Evolutionary conservation across 2,329 filamentous ascomycete species (phyloP).

Genomic region (Fusarium tupiense): DNA sequence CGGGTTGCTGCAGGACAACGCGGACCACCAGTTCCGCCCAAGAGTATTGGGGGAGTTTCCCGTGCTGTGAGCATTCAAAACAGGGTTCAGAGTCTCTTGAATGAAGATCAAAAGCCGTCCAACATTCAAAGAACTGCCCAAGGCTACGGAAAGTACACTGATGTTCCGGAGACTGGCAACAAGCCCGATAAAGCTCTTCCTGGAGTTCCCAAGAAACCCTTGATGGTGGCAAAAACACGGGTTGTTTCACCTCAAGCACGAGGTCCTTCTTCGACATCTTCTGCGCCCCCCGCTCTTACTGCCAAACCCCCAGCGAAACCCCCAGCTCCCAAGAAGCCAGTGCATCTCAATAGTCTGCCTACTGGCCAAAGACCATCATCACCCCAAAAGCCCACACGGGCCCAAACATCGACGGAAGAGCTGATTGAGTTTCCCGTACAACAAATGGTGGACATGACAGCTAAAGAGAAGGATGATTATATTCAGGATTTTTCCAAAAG

Average conservation of each 20-base stretch:
- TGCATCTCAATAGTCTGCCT: slow-evolving; percentile 66
- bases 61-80: slow-evolving; percentile 89
- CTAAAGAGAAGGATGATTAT: slow-evolving; percentile 71
- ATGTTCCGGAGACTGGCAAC: slow-evolving; percentile 53
- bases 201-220: slow-evolving; percentile 62
- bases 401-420: slow-evolving; percentile 46
- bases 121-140: slow-evolving; percentile 77
- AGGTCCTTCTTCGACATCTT: slow-evolving; percentile 29
- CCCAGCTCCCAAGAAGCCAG: slow-evolving; percentile 68
- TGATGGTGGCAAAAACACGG: slow-evolving; percentile 48
- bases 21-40: slow-evolving; percentile 56
- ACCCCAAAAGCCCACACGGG: slow-evolving; percentile 54
- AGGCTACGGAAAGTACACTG: slow-evolving; percentile 90
- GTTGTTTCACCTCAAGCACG: slow-evolving; percentile 42
- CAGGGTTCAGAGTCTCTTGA: slow-evolving; percentile 85
- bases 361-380: slow-evolving; percentile 56
- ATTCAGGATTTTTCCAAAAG: slow-evolving; percentile 79
- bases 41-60: slow-evolving; percentile 66
- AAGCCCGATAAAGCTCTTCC: slow-evolving; percentile 54
- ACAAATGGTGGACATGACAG: slow-evolving; percentile 64
- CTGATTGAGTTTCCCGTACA: slow-evolving; percentile 60
- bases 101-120: slow-evolving; percentile 74
- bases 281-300: slow-evolving; percentile 38
- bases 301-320: slow-evolving; percentile 54
- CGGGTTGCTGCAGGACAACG: slow-evolving; percentile 67